A percentile compares a stretch with the other conserved stretches of the same genome.
These are phyloP conservation scores for Lycium barbarum DNA, from an alignment of 257 asterid species.

Conservation along the genomic window DNA sequence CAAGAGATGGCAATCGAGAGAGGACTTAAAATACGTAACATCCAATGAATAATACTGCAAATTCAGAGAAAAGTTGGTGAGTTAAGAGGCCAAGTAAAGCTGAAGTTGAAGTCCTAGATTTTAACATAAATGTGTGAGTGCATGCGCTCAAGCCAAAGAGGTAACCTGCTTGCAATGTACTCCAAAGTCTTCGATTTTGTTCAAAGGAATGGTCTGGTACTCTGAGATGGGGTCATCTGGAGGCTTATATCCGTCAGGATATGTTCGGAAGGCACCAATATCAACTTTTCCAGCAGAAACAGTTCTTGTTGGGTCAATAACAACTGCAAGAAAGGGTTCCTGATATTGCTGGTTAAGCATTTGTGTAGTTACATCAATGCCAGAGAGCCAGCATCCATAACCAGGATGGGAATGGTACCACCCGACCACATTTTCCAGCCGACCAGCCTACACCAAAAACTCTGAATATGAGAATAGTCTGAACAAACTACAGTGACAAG, in stretches of 20 bases:
- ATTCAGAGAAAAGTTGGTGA: constrained; percentile 25
- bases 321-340: constrained; percentile 98
- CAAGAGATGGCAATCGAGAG: constrained; percentile 89
- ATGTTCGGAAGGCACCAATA: constrained; percentile 97
- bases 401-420: constrained; percentile 99
- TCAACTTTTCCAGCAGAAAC: constrained; percentile 99
- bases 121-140: neutral
- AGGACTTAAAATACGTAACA: constrained; percentile 94
- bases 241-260: constrained; percentile 95
- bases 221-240: constrained; percentile 94
- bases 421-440: constrained; percentile 93
- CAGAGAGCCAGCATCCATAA: constrained; percentile 99
- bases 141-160: constrained; percentile 3
- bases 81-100: neutral
- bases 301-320: constrained; percentile 97
- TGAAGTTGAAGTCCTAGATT: neutral
- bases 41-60: constrained; percentile 92
- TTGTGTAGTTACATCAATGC: constrained; percentile 95
- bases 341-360: constrained; percentile 97
- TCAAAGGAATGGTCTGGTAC: constrained; percentile 96
- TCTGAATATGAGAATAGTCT: constrained; percentile 20
- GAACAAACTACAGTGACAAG: constrained; percentile 10
- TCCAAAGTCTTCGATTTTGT: constrained; percentile 97
- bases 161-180: constrained; percentile 97
- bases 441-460: constrained; percentile 71